Conservation (phyloP, 2,329 filamentous ascomycete genomes). For the Penicillium aurantiogriseum region DNA sequence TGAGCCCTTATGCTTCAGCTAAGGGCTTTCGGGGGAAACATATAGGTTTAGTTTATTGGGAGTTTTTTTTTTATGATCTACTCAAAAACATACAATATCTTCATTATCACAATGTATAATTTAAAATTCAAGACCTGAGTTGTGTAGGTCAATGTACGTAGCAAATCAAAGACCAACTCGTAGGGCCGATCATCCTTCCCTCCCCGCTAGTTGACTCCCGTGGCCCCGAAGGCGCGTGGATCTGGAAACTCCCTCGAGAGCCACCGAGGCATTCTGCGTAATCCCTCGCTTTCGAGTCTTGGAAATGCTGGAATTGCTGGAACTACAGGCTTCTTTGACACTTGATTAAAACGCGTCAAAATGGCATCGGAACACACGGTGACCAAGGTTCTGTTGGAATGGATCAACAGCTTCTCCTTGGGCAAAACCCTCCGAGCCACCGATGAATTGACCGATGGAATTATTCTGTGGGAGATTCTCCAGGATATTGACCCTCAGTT, state of each 20-base stretch:
- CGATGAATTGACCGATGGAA: slow-evolving; percentile 46
- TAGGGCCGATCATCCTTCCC: slow-evolving; percentile 15
- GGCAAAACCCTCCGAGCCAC: slow-evolving; percentile 43
- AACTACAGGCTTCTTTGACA: neutral
- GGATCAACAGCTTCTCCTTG: slow-evolving; percentile 48
- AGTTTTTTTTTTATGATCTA: neutral
- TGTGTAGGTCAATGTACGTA: neutral
- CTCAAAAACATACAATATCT: neutral
- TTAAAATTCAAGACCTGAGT: neutral
- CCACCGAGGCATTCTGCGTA: neutral
- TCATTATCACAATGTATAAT: neutral
- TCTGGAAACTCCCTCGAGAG: slow-evolving; percentile 18
- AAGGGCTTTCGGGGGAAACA: neutral
- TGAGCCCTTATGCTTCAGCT: neutral
- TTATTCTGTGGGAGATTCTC: slow-evolving; percentile 48
- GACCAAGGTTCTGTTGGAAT: slow-evolving; percentile 48
- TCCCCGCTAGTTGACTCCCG: slow-evolving; percentile 18
- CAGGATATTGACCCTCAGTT: slow-evolving; percentile 50
- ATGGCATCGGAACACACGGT: slow-evolving; percentile 49
- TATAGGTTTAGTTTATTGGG: neutral
- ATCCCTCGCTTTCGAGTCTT: slow-evolving; percentile 6
- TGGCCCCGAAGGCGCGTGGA: slow-evolving; percentile 25
- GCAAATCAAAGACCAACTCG: neutral
- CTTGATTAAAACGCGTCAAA: slow-evolving; percentile 17
- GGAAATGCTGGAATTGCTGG: slow-evolving; percentile 19